Evolutionary conservation across 2,329 filamentous ascomycete genomes (phyloP), one percentile per base, ranked within the genome.

Genomic region (Aureobasidium sp.): DNA sequence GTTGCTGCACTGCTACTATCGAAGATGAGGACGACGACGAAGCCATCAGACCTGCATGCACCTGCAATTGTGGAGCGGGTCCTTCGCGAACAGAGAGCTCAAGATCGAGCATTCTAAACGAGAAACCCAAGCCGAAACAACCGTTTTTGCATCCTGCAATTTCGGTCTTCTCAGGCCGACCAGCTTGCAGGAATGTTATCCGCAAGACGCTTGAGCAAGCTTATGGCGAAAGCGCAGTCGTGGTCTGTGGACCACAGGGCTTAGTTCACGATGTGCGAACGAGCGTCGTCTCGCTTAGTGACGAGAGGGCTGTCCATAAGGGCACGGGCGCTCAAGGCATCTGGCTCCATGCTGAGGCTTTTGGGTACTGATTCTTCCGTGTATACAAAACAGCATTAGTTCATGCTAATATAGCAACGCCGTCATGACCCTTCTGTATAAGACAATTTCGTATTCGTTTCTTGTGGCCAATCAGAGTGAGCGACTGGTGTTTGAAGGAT

Each of bases 231-330:
- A 85, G 79, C 36, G 84, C 81, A 0, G 81, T 88, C 0, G 79
- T 86, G 2, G 84, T 83, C 0, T 88, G 86, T 67, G 85, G 85
- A 15, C 83, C 83, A 0, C 69, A 72, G 1, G 79, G 81, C 0
- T 68, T 87, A 50, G 78, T 81, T 3, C 76, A 79, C n/a, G 77
- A 82, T 64, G 80, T 84, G 5, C 77, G 84, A 62, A 78, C 76
- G 15, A 78, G 75, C 61, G 83, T 83, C 0, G 83, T 82, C 3
- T 75, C 69, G 9, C 66, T 87, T 45, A 85, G 83, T 65, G 84
- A 88, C 69, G 85, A 88, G 71, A 76, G 85, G 34, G 85, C 83
- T 3, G 83, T 87, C 47, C 84, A 87, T 66, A 87, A 87, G 70
- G 85, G 85, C 2, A 87, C 82, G 0, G 84, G 84, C 0, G 85